A percentile compares a stretch with the other conserved stretches of the same genome.
Conservation (phyloP, 768 basidiomycete species). For the Lactarius hengduanensis region DNA sequence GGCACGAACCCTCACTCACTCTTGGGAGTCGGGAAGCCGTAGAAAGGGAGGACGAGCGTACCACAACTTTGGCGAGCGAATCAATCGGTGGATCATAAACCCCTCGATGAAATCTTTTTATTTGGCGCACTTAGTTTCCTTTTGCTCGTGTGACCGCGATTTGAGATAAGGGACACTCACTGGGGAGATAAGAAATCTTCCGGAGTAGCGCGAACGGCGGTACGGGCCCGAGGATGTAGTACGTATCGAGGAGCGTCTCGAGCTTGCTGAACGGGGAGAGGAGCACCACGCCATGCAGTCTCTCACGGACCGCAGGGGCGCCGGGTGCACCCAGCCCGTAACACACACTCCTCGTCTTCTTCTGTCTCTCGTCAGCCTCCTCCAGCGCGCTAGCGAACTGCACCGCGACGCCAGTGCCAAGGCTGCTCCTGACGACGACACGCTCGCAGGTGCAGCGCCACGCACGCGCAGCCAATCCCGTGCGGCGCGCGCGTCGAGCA, state of each 20-base stretch:
- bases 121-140: neutral
- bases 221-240: conserved; percentile 60
- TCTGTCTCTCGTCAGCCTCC: neutral
- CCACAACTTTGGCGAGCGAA: conserved; percentile 60
- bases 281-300: conserved; percentile 43
- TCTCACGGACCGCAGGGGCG: conserved; percentile 30
- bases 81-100: conserved; percentile 56
- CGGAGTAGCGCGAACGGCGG: conserved; percentile 72
- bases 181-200: conserved; percentile 55
- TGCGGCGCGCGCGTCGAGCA: conserved; percentile 66
- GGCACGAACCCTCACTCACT: neutral
- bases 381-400: conserved; percentile 40
- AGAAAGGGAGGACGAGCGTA: conserved; percentile 35
- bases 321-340: neutral
- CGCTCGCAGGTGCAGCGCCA: conserved; percentile 54
- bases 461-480: conserved; percentile 73
- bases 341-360: neutral
- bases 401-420: conserved; percentile 79
- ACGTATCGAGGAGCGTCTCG: conserved; percentile 59
- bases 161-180: conserved; percentile 43
- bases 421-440: conserved; percentile 82
- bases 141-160: conserved; percentile 4
- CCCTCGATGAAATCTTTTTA: conserved; percentile 53
- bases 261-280: conserved; percentile 43
- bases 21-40: neutral